These are phyloP conservation scores for Penicillium sp. DNA, from an alignment of 2,329 filamentous ascomycete genomes.

Conservation along the genomic window DNA sequence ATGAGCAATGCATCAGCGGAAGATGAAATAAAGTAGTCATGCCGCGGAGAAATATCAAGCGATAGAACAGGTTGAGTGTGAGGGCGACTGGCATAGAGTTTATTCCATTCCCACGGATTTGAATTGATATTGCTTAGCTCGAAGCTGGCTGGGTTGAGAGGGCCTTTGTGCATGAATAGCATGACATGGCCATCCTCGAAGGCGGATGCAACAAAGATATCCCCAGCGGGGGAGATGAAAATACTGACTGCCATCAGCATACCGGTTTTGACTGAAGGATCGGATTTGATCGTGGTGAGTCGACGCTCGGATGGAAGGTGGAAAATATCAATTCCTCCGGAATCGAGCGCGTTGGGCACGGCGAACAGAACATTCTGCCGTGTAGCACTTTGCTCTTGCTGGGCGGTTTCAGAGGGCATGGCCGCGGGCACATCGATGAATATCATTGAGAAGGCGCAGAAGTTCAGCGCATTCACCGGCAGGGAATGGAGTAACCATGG, in stretches of 20 bases:
- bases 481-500: slow-evolving; percentile 88
- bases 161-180: slow-evolving; percentile 60
- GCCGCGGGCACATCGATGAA: slow-evolving; percentile 28
- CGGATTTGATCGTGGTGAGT: slow-evolving; percentile 61
- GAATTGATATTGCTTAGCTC: slow-evolving; percentile 21
- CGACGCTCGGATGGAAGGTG: slow-evolving; percentile 74
- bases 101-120: slow-evolving; percentile 52
- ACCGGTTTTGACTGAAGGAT: slow-evolving; percentile 51
- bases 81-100: slow-evolving; percentile 65
- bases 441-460: slow-evolving; percentile 65
- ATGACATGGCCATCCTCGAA: slow-evolving; percentile 84
- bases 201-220: slow-evolving; percentile 69
- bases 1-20: slow-evolving; percentile 78
- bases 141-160: slow-evolving; percentile 40
- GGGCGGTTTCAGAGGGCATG: slow-evolving; percentile 9
- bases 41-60: slow-evolving; percentile 57
- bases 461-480: slow-evolving; percentile 91
- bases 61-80: slow-evolving; percentile 85
- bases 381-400: slow-evolving; percentile 29
- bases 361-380: slow-evolving; percentile 64
- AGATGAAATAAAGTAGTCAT: slow-evolving; percentile 73
- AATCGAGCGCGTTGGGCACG: slow-evolving; percentile 75
- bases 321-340: slow-evolving; percentile 82
- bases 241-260: slow-evolving; percentile 88
- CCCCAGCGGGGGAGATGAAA: slow-evolving; percentile 52